Evolutionary conservation across 805 yeast genomes (phyloP), one percentile per base, ranked within the genome.

Genomic region (Nakazawaea ernobii): DNA sequence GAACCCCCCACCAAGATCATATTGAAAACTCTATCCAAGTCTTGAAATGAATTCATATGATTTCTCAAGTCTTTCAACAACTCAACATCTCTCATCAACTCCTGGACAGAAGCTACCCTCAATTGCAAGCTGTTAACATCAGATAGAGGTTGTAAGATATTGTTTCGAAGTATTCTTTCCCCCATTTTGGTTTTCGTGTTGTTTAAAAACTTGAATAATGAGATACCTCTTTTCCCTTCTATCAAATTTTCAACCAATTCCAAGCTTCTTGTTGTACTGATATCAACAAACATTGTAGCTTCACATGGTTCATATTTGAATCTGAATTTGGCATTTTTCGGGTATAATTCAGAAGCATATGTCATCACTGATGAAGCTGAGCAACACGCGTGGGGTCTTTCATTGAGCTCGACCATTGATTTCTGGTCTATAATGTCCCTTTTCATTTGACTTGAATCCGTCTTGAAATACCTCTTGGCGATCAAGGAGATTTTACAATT

Each of bases 171-270:
- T 6, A 67, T 49, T 43, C 79, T 52, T 13, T 56, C 59, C 0
- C 80, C 80, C 80, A 75, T 75, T 45, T 65, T 69, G 0, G 80
- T 75, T 0, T 55, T 49, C 0, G 77, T 72, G 1, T 56, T 52
- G 51, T 74, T 65, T 39, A 74, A 50, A 36, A 62, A 59, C 26
- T 67, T 69, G 29, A 65, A 61, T 7, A 75, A 55, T 0, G 71
- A 62, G 8, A 59, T 42, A 0, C 67, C 69, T 8, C 54, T 59
- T 15, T 53, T 54, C 2, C 38, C 35, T 7, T 61, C 63, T 5
- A 55, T 40, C 2, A 58, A 55, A 52, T 68, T 72, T 8, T 66
- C 64, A 1, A 67, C 55, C 24, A 75, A 52, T 43, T 74, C 76
- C 6, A 75, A 57, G n/a, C 62, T 59, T 15, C 53, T 55, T 4